Percentiles rank a stretch among this genome's conserved stretches.
These are phyloP conservation scores for Trametes cubensis DNA, from an alignment of 768 basidiomycete genomes.

Conservation along the genomic window DNA sequence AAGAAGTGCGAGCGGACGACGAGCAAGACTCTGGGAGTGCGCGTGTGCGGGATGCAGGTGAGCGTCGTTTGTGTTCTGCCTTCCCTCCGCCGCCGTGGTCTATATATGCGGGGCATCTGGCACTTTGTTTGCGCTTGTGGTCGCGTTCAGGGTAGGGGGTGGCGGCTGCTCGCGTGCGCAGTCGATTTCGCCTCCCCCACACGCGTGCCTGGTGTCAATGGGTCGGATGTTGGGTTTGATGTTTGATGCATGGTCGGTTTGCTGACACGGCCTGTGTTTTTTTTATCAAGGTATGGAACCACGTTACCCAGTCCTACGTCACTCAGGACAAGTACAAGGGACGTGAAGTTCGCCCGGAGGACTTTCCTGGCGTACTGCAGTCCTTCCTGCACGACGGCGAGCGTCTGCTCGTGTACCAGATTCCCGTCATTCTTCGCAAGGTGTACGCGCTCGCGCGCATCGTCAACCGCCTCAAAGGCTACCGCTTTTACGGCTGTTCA, in stretches of 20 bases:
- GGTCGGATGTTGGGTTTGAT: neutral
- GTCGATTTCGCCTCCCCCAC: neutral
- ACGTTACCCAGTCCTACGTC: slow-evolving; percentile 76
- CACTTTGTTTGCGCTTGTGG: slow-evolving; percentile 21
- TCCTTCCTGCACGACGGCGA: slow-evolving; percentile 88
- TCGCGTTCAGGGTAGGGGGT: neutral
- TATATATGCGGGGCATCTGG: slow-evolving; percentile 5
- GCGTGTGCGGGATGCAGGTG: slow-evolving; percentile 99
- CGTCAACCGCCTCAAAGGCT: slow-evolving; percentile 87
- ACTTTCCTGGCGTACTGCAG: slow-evolving; percentile 80
- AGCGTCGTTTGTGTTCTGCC: slow-evolving; percentile 34
- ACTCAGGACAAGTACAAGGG: slow-evolving; percentile 98
- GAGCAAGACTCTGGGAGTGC: slow-evolving; percentile 84
- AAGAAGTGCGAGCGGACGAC: slow-evolving; percentile 98
- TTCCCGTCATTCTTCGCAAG: slow-evolving; percentile 88
- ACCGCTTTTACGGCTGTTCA: slow-evolving; percentile 97
- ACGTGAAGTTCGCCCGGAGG: slow-evolving; percentile 82
- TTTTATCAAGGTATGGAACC: slow-evolving; percentile 83
- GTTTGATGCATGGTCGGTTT: slow-evolving; percentile 9
- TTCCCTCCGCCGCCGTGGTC: no score
- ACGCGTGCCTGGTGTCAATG: slow-evolving; percentile 15
- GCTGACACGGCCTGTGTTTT: slow-evolving; percentile 5
- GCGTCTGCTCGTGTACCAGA: slow-evolving; percentile 84
- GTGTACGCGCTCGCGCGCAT: slow-evolving; percentile 93
- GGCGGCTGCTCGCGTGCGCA: no score